A percentile compares a stretch with the other conserved stretches of the same genome.
These are phyloP conservation scores for Picochlorum costavermella DNA, from an alignment of 139 green algal genomes.

Conservation along the genomic window DNA sequence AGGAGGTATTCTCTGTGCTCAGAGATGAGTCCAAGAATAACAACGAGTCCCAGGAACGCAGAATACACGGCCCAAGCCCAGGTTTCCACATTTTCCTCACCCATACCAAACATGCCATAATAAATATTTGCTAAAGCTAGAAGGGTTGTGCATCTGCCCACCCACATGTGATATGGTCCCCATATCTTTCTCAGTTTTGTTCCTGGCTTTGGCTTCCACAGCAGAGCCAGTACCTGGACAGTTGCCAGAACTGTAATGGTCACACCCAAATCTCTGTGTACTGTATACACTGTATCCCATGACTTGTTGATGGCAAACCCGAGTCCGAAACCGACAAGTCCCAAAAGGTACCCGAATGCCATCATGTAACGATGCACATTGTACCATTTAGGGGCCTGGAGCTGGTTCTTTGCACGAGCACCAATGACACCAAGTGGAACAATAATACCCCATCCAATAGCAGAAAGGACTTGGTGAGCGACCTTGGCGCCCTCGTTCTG, in stretches of 20 bases:
- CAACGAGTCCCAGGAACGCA: neutral
- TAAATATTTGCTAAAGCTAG: constrained; percentile 10
- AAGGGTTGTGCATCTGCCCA: constrained; percentile 3
- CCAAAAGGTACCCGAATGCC: constrained; percentile 2
- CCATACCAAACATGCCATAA: constrained; percentile 5
- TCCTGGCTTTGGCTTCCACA: neutral
- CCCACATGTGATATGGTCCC: neutral
- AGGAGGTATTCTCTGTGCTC: neutral
- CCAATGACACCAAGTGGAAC: constrained; percentile 1
- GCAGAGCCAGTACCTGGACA: neutral
- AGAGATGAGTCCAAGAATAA: neutral
- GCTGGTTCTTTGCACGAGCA: neutral
- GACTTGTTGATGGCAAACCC: neutral
- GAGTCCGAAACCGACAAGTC: neutral
- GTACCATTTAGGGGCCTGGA: neutral
- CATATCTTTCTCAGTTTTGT: neutral
- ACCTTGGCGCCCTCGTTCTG: neutral
- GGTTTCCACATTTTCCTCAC: neutral
- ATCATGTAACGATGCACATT: neutral
- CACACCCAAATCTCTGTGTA: constrained; percentile 7
- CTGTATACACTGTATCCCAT: constrained; percentile 5
- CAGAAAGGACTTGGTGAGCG: neutral
- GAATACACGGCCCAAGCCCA: neutral
- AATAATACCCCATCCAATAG: constrained; percentile 7
- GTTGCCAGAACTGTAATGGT: constrained; percentile 3